Evolutionary conservation across 2,329 filamentous ascomycete species (phyloP), one percentile per base, ranked within the genome.

Genomic region (Pseudogymnoascus sp.): DNA sequence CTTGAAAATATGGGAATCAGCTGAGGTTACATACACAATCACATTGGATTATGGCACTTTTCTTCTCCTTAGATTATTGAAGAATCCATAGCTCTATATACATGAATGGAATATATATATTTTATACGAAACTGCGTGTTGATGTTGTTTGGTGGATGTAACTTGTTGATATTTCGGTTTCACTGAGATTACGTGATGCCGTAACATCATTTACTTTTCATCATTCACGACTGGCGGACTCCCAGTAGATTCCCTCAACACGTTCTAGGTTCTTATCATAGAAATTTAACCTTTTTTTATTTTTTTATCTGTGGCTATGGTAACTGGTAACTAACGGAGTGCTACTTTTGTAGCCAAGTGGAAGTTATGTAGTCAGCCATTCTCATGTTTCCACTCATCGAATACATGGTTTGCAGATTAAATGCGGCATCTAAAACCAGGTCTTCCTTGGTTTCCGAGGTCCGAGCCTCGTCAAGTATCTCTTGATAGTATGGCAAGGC

Each of bases 381-480:
- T 63, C 80, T 76, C 14, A 81, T 72, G 73, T 91, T 86, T 13
- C 88, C 89, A 62, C 80, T 81, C 50, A 87, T 75, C 11, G 83
- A 79, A 72, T 88, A 88, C 60, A 91, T 83, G 31, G 79, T 82
- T 74, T 90, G 84, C 67, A 93, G 75, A 31, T 89, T 89, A 75
- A 87, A 87, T n/a, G 90, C 89, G 14, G 89, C 87, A 73, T 93
- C 89, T 6, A 79, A 76, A 6, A 82, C 81, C 68, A 90, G 83
- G 68, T 90, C 83, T 69, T 87, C 84, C 13, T 66, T 63, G 16
- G 64, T 42, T 62, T 72, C 73, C 6, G 38, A 26, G 0, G 33
- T 19, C 14, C 14, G 21, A 21, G 68, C 72, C 64, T 79, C 79
- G n/a, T 74, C 72, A 29, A 81, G 70, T 6, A 78, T 80, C 63